These are phyloP conservation scores for Dalbergia oliveri DNA, from an alignment of 306 rosid species.

Conservation along the genomic window DNA sequence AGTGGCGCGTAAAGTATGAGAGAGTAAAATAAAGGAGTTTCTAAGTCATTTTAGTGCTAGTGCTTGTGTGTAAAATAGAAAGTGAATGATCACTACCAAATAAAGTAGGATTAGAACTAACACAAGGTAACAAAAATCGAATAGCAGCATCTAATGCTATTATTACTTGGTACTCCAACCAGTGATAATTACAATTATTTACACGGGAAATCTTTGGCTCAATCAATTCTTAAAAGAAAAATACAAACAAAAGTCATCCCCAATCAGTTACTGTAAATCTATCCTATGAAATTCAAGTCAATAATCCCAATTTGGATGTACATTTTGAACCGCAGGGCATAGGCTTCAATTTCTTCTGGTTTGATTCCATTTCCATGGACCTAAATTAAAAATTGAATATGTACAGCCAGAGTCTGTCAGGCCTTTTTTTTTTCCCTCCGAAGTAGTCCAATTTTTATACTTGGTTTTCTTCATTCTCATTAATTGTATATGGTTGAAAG, in stretches of 20 bases:
- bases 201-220: not conserved
- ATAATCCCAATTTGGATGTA: conserved; percentile 17
- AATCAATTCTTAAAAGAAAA: not conserved
- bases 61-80: not conserved
- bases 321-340: not conserved
- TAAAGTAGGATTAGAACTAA: not conserved
- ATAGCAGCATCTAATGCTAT: not conserved
- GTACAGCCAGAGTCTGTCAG: conserved; percentile 15
- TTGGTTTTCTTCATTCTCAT: conserved; percentile 41
- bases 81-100: not conserved
- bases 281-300: not conserved
- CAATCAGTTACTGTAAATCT: not conserved
- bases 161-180: no score
- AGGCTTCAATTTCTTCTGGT: conserved; percentile 16
- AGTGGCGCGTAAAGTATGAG: not conserved
- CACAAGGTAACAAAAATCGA: not conserved
- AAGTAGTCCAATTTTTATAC: conserved; percentile 16
- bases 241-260: not conserved
- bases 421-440: not conserved
- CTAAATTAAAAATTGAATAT: conserved; percentile 8
- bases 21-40: not conserved
- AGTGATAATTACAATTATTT: not conserved
- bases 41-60: not conserved
- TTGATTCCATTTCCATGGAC: not conserved
- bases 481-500: conserved; percentile 56